Evolutionary conservation across 805 yeast species (phyloP), one percentile per base, ranked within the genome.

Genomic region (Saccharomycopsis olivae): DNA sequence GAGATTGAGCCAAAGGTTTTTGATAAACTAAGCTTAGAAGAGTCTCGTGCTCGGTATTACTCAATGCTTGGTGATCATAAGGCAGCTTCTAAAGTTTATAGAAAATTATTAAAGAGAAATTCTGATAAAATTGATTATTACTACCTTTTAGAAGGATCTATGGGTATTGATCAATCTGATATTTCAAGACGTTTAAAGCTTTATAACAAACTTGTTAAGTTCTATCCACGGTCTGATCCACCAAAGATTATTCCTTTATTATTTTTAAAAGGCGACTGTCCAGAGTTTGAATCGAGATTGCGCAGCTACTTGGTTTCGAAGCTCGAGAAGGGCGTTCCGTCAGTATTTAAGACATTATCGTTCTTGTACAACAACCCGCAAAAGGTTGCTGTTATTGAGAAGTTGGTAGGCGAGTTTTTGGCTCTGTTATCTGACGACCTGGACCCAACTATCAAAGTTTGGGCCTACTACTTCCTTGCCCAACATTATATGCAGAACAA

Each of bases 151-250:
- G 95, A 89, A 54, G 57, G 66, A 18, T 64, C 84, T 3, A 66
- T 87, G 46, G 76, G 71, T 3, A 65, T 78, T 17, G 53, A 63
- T 8, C 55, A 52, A n/a, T 52, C 64, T 32, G 62, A 75, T n/a
- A 58, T 59, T 9, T 66, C 65, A n/a, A 53, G 62, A 37, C 72
- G 81, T 55, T 58, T 69, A 39, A 68, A 65, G 14, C 58, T 89
- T 44, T 89, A 86, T 57, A 73, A 68, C 34, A 78, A 73, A 47
- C 62, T 88, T 47, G 68, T 73, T 2, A 58, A 53, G 33, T 78
- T 83, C 53, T 88, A 86, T 58, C 96, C 96, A 25, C 75, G 69
- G 49, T 75, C 89, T 2, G 95, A 87, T 53, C 78, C 89, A 20
- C 87, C 92, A 21, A 69, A 69, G 49, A 75, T 72, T 48, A 68